Percentiles rank a stretch among this genome's conserved stretches.
phyloP scores from a whole-genome alignment of 768 basidiomycete genomes.

The Daedaleopsis nitida region DNA sequence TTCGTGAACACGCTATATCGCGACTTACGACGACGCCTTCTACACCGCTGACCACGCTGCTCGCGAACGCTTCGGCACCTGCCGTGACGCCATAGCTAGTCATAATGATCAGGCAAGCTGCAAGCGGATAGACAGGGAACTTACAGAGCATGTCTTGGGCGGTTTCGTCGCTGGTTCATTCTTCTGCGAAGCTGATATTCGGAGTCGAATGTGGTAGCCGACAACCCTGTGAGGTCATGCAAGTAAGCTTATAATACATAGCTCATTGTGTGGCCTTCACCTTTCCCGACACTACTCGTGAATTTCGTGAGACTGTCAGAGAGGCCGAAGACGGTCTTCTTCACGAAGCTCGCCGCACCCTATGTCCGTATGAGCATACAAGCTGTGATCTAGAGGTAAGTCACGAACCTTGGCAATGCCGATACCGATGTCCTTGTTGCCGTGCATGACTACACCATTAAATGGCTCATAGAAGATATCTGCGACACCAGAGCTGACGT shows the following conservation, averaged over 20 bases:
- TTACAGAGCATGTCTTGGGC: constrained; percentile 93
- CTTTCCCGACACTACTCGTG: constrained; percentile 96
- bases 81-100: constrained; percentile 91
- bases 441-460: constrained; percentile 94
- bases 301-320: constrained; percentile 98
- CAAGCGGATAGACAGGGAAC: constrained; percentile 23
- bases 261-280: background rate
- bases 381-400: background rate
- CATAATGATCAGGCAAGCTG: background rate
- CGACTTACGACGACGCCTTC: constrained; percentile 85
- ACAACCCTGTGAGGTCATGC: constrained; percentile 62
- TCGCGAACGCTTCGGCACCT: constrained; percentile 92
- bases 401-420: constrained; percentile 86
- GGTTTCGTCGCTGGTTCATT: constrained; percentile 89
- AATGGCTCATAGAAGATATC: constrained; percentile 99
- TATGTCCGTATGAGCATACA: constrained; percentile 33
- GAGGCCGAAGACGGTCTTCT: constrained; percentile 97
- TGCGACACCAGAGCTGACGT: constrained; percentile 95
- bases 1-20: background rate
- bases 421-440: constrained; percentile 90
- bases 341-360: constrained; percentile 97
- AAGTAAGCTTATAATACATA: background rate
- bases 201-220: constrained; percentile 94
- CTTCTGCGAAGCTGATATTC: constrained; percentile 92
- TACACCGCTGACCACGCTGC: constrained; percentile 91